A percentile compares a stretch with the other conserved stretches of the same genome.
phyloP scores from a whole-genome alignment of 2,329 filamentous ascomycete species.

The Hymenoscyphus occultus region DNA sequence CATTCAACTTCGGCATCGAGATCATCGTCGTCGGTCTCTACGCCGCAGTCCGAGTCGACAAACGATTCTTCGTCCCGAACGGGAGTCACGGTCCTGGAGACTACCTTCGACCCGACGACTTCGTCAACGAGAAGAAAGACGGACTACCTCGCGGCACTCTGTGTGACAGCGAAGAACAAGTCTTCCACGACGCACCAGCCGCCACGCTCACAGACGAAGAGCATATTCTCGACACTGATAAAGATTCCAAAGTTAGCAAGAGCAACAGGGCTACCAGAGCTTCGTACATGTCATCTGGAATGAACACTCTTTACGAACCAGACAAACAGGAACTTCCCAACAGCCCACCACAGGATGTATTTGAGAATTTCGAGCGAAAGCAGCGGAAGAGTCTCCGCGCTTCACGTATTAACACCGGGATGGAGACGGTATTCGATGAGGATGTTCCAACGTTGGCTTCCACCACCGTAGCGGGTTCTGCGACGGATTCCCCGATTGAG shows the following conservation, averaged over 20 bases:
- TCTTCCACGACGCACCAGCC: neutral
- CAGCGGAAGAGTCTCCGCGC: neutral
- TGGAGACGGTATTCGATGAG: neutral
- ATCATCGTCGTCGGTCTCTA: conserved; percentile 67
- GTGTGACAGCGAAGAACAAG: neutral
- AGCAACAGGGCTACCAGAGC: neutral
- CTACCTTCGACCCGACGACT: neutral
- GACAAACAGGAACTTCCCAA: neutral
- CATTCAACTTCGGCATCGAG: conserved; percentile 75
- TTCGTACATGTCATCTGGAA: neutral
- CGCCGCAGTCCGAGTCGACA: conserved; percentile 66
- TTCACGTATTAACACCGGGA: neutral
- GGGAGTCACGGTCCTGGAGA: conserved; percentile 58
- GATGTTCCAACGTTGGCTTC: neutral
- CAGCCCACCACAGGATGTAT: neutral
- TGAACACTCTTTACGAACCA: neutral
- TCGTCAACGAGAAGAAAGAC: neutral
- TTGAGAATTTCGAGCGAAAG: neutral
- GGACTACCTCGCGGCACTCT: neutral
- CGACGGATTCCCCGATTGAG: neutral
- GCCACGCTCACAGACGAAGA: neutral
- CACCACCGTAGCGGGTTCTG: neutral
- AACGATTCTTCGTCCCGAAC: conserved; percentile 71
- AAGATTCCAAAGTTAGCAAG: neutral
- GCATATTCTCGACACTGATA: neutral